Conservation (phyloP, 257 asterid species). For the Marsdenia floribunda region DNA sequence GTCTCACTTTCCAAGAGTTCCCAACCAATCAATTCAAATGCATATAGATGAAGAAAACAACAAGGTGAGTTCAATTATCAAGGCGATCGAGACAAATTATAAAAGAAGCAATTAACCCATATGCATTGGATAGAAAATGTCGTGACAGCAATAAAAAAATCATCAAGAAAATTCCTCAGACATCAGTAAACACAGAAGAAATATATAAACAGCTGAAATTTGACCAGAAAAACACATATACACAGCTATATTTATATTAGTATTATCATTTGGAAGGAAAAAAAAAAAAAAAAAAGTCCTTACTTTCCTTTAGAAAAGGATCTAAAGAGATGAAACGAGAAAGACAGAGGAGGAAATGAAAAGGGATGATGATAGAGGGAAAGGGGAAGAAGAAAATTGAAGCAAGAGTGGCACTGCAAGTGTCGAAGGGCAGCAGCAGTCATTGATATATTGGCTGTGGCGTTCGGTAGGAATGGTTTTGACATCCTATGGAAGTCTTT, state of each 20-base stretch:
- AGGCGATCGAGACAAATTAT: not conserved
- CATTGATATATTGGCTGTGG: not conserved
- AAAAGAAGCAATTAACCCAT: not conserved
- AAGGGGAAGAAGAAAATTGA: constrained; percentile 3
- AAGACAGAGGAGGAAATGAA: not conserved
- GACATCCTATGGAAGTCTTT: not conserved
- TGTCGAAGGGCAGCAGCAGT: not conserved
- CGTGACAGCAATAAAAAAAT: not conserved
- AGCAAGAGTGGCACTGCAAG: constrained; percentile 8
- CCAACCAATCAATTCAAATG: not conserved
- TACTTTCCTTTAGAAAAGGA: constrained; percentile 15
- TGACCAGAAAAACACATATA: not conserved
- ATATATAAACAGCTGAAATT: not conserved
- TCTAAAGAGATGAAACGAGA: constrained; percentile 3
- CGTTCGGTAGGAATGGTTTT: not conserved
- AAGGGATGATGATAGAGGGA: not conserved
- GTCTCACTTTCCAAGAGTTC: not conserved
- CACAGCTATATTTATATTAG: not conserved
- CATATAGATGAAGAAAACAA: not conserved
- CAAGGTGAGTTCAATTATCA: not conserved
- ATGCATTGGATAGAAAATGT: not conserved
- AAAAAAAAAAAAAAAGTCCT: not conserved
- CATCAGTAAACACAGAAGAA: not conserved
- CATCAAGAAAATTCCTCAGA: not conserved
- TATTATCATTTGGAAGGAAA: no score